phyloP scores from a whole-genome alignment of 192 early-diverging fungal genomes.

The Linnemannia zychae region DNA sequence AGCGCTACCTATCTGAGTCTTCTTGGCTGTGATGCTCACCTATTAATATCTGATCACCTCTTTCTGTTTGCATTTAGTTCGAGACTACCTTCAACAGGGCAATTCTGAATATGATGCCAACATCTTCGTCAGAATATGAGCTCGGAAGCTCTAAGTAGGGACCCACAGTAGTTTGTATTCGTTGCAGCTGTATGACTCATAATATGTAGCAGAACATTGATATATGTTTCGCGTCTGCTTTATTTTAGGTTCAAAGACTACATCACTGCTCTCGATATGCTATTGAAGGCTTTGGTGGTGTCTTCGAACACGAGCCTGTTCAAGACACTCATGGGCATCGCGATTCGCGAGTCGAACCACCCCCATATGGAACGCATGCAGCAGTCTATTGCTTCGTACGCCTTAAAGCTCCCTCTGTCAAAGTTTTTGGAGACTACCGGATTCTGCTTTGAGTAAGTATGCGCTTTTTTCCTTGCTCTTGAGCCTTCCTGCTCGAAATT shows the following conservation, averaged over 20 bases:
- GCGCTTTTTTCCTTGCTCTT: not conserved
- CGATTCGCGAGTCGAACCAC: slow-evolving; percentile 69
- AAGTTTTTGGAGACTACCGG: slow-evolving; percentile 57
- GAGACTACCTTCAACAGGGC: slow-evolving; percentile 56
- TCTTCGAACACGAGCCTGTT: slow-evolving; percentile 61
- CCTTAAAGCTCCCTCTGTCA: slow-evolving; percentile 44
- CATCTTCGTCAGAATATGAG: slow-evolving; percentile 39
- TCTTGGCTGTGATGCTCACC: not conserved
- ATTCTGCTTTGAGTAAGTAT: slow-evolving; percentile 61
- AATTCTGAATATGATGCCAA: slow-evolving; percentile 60
- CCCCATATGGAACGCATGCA: slow-evolving; percentile 58
- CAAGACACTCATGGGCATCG: slow-evolving; percentile 62
- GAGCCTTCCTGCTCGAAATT: slow-evolving; percentile 15
- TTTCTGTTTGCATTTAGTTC: slow-evolving; percentile 17
- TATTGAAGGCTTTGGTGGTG: slow-evolving; percentile 62
- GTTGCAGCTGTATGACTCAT: slow-evolving; percentile 14
- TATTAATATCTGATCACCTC: not conserved
- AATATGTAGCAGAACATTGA: not conserved
- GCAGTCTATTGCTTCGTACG: slow-evolving; percentile 43
- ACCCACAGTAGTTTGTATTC: slow-evolving; percentile 20
- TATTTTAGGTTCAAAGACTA: slow-evolving; percentile 64
- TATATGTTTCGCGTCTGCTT: not conserved
- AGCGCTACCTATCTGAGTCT: not conserved
- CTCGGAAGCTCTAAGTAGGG: slow-evolving; percentile 41
- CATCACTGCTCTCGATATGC: slow-evolving; percentile 63